Evolutionary conservation across 2,329 filamentous ascomycete species (phyloP).

Genomic region (Colletotrichum sp.): DNA sequence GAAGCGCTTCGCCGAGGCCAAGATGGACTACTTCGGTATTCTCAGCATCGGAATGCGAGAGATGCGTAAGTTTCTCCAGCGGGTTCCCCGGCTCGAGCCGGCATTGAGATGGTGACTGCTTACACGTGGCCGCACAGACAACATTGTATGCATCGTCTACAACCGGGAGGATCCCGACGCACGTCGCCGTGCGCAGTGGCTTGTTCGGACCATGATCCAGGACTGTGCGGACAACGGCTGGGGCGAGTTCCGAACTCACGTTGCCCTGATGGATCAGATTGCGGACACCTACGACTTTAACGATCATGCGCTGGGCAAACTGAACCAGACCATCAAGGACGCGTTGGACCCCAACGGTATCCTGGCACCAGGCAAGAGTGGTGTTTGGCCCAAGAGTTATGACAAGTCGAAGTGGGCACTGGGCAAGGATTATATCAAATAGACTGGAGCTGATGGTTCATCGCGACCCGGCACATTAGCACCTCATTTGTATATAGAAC

Average conservation of each 20-base stretch:
- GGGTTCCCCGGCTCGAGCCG: neutral
- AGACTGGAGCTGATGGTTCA: neutral
- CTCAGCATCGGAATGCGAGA: conserved; percentile 47
- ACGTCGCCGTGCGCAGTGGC: conserved; percentile 34
- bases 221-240: conserved; percentile 46
- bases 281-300: conserved; percentile 50
- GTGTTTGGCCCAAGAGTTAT: conserved; percentile 36
- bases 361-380: conserved; percentile 38
- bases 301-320: conserved; percentile 42
- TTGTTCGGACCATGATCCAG: conserved; percentile 40
- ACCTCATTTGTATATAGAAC: neutral
- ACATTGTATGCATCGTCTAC: conserved; percentile 60
- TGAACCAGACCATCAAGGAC: conserved; percentile 50
- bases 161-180: conserved; percentile 44
- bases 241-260: conserved; percentile 52
- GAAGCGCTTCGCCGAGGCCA: conserved; percentile 34
- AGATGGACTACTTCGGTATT: conserved; percentile 44
- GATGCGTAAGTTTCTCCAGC: conserved; percentile 35
- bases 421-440: conserved; percentile 9
- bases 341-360: conserved; percentile 46
- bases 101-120: neutral
- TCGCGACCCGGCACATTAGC: neutral
- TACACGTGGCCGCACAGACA: conserved; percentile 31
- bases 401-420: conserved; percentile 12
- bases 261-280: conserved; percentile 53